Evolutionary conservation across 176 grass and related monocot genomes (phyloP), one percentile per base, ranked within the genome.

Genomic region (Oryza longistaminata): DNA sequence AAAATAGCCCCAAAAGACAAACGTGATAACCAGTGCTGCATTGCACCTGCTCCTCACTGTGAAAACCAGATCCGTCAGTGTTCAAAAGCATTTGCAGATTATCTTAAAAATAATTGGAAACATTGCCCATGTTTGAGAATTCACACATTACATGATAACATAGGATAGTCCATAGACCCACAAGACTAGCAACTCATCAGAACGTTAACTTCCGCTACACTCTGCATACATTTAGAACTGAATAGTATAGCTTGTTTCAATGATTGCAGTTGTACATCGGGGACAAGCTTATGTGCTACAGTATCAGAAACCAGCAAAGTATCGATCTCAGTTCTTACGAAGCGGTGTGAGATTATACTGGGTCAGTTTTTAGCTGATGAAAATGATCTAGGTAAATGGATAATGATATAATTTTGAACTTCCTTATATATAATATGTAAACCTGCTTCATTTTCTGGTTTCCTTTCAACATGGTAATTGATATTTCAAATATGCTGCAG

Each of bases 351-450:
- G 88, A 64, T 85, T 92, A 89, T 99, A 92, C 67, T 99, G 70
- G 89, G 88, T 53, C 93, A 96, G 81, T 99, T 99, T 89, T 90
- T 99, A 80, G 77, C 84, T 1, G 93, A 96, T 87, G 96, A 99
- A 90, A 95, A 95, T 91, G 80, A 84, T 76, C 74, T 91, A 88
- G 96, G 96, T 99, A 73, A 66, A 17, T 68, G 65, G 14, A 42
- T 80, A 52, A 60, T 83, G 35, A 68, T 88, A 77, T 81, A 70
- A 29, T 66, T 48, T 67, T 81, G 44, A 53, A 34, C 61, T 85
- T 78, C 5, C 24, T 62, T 84, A 62, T 26, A 3, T 3, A 35
- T 89, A 67, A 52, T 75, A 58, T 21, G n/a, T 58, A 71, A 64
- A 24, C 22, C 60, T 77, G 34, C 67, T 74, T 16, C 85, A 29